Evolutionary conservation across 495 filamentous ascomycete species (phyloP).

Genomic region (Thermothielavioides terrestris): DNA sequence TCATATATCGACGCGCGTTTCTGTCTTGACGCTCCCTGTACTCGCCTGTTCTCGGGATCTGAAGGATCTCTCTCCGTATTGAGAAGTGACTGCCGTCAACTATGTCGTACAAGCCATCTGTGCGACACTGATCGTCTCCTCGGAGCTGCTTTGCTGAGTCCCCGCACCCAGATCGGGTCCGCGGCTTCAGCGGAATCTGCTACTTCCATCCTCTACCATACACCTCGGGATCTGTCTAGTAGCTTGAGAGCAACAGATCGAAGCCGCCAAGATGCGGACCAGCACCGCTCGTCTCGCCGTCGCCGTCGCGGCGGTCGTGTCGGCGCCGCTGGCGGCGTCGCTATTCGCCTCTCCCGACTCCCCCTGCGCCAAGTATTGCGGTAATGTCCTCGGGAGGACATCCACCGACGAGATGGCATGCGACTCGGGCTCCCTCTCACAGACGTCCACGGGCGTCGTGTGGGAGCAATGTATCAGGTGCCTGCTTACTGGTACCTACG

Average conservation of each 20-base stretch:
- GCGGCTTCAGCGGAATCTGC: no score
- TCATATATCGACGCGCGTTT: not conserved
- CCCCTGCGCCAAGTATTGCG: conserved; percentile 36
- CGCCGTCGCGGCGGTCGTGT: conserved; percentile 9
- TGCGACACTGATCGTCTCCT: conserved; percentile 18
- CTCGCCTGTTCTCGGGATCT: not conserved
- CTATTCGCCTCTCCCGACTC: conserved; percentile 32
- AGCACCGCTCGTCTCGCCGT: conserved; percentile 9
- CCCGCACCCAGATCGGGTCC: conserved; percentile 14
- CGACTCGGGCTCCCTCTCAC: conserved; percentile 21
- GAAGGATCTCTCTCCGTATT: not conserved
- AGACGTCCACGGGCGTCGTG: conserved; percentile 24
- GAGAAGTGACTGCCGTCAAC: conserved; percentile 8
- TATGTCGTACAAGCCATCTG: conserved; percentile 20
- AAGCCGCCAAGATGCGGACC: conserved; percentile 16
- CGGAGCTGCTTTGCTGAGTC: conserved; percentile 15
- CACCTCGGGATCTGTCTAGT: not conserved
- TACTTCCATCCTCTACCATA: not conserved
- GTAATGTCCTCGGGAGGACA: conserved; percentile 33
- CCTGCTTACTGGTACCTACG: conserved; percentile 32
- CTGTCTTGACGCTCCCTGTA: no score
- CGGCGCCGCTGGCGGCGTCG: conserved; percentile 24
- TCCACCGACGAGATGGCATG: conserved; percentile 35
- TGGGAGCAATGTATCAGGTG: conserved; percentile 37
- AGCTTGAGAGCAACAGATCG: not conserved